Percentiles rank a stretch among this genome's conserved stretches.
phyloP scores from a whole-genome alignment of 73 alveolate genomes.

The Tetrahymena malaccensis region DNA sequence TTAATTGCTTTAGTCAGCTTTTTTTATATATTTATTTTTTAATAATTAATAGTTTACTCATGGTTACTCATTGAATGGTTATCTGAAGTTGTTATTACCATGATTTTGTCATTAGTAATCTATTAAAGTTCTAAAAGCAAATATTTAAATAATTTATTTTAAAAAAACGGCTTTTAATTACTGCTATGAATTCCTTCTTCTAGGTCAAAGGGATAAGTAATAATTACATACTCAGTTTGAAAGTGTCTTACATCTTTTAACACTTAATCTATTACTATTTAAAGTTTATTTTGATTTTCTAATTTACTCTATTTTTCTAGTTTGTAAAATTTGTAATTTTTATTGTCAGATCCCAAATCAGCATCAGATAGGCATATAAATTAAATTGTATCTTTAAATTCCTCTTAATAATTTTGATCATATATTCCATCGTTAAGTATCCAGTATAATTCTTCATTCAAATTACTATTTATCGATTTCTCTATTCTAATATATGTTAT shows the following conservation, averaged over 20 bases:
- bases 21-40: background rate
- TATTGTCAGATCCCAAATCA: background rate
- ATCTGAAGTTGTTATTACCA: background rate
- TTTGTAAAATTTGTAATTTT: background rate
- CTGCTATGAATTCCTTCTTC: background rate
- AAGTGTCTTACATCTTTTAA: background rate
- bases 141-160: background rate
- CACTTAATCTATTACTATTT: background rate
- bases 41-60: background rate
- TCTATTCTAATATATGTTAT: background rate
- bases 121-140: background rate
- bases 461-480: background rate
- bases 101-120: background rate
- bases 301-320: background rate
- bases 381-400: background rate
- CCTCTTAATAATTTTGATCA: background rate
- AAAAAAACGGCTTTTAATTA: background rate
- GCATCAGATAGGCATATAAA: background rate
- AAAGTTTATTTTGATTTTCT: background rate
- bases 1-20: background rate
- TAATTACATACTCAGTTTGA: background rate
- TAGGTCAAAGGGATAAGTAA: background rate
- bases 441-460: background rate
- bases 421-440: background rate
- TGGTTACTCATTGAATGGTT: background rate